Evolutionary conservation across 1,284 basidiomycete genomes (phyloP).

Genomic region (Cutaneotrichosporon cutaneum): DNA sequence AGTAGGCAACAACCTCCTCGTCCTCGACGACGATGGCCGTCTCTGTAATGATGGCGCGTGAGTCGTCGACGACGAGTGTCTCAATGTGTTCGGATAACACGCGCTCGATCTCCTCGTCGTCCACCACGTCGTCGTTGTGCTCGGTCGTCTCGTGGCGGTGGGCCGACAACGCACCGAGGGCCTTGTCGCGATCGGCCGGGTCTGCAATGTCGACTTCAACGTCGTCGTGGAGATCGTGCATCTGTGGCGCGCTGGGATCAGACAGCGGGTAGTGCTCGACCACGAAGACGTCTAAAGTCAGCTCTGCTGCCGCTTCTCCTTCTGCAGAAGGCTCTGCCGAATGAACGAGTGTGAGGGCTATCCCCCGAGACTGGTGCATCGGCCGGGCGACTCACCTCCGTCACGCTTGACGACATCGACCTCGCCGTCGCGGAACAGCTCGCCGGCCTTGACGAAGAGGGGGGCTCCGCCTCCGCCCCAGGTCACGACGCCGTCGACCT

Average conservation of each 20-base stretch:
- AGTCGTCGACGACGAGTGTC: not conserved
- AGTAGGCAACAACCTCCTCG: conserved; percentile 2
- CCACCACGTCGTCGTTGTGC: not conserved
- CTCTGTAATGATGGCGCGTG: not conserved
- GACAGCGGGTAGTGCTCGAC: conserved; percentile 31
- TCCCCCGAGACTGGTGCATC: too few relatives aligned
- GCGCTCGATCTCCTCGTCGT: conserved; percentile 2
- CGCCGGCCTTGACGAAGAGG: conserved; percentile 53
- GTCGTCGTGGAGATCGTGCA: conserved; percentile 35
- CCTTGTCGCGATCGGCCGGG: not conserved
- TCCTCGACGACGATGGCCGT: conserved; percentile 1
- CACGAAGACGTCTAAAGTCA: conserved; percentile 22
- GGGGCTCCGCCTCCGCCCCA: conserved; percentile 47
- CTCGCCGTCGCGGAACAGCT: conserved; percentile 51
- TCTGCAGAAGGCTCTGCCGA: not conserved
- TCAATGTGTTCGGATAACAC: conserved; percentile 2
- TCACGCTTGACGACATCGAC: conserved; percentile 40
- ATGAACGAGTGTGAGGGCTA: too few relatives aligned
- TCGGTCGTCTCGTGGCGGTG: not conserved
- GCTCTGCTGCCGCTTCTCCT: not conserved
- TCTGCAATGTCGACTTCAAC: conserved; percentile 28
- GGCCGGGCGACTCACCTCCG: conserved; percentile 33
- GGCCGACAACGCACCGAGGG: not conserved
- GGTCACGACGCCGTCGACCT: conserved; percentile 22
- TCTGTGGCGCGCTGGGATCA: conserved; percentile 41